These are phyloP conservation scores for Globisporangium uncinulatum DNA, from an alignment of 352 stramenopile genomes.

Conservation along the genomic window DNA sequence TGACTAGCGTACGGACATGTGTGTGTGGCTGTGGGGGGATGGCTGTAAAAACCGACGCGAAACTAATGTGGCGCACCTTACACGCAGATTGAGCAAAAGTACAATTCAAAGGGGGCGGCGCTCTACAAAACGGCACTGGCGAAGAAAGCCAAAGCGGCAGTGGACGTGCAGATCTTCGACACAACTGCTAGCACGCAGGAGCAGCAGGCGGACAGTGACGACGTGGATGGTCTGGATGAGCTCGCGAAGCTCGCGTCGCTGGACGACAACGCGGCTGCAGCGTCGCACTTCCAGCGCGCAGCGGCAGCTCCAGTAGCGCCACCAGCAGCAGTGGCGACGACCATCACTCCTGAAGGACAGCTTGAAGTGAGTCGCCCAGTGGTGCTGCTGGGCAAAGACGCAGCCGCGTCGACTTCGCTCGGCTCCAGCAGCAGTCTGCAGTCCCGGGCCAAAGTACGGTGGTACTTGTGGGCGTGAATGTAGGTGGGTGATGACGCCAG, in stretches of 20 bases:
- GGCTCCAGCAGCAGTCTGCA: slow-evolving; percentile 49
- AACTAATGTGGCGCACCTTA: not conserved
- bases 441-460: slow-evolving; percentile 47
- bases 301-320: slow-evolving; percentile 2
- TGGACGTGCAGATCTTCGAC: slow-evolving; percentile 42
- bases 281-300: slow-evolving; percentile 48
- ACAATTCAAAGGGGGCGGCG: slow-evolving; percentile 87
- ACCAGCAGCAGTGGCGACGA: not conserved
- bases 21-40: not conserved
- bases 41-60: not conserved
- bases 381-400: slow-evolving; percentile 66
- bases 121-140: slow-evolving; percentile 82
- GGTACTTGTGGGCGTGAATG: not conserved
- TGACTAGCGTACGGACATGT: slow-evolving; percentile 61
- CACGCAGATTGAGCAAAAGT: slow-evolving; percentile 85
- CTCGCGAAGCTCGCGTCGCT: slow-evolving; percentile 70
- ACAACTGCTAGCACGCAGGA: slow-evolving; percentile 22
- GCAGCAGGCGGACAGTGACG: slow-evolving; percentile 20
- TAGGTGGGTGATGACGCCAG: not conserved
- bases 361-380: slow-evolving; percentile 63
- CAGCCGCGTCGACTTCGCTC: slow-evolving; percentile 25
- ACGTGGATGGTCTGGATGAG: slow-evolving; percentile 70
- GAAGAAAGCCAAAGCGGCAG: slow-evolving; percentile 78
- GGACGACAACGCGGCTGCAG: slow-evolving; percentile 19
- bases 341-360: slow-evolving; percentile 17